Percentiles rank a stretch among this genome's conserved stretches.
phyloP scores from a whole-genome alignment of 1,139 yeast species.

The Dujonia santamariae region DNA sequence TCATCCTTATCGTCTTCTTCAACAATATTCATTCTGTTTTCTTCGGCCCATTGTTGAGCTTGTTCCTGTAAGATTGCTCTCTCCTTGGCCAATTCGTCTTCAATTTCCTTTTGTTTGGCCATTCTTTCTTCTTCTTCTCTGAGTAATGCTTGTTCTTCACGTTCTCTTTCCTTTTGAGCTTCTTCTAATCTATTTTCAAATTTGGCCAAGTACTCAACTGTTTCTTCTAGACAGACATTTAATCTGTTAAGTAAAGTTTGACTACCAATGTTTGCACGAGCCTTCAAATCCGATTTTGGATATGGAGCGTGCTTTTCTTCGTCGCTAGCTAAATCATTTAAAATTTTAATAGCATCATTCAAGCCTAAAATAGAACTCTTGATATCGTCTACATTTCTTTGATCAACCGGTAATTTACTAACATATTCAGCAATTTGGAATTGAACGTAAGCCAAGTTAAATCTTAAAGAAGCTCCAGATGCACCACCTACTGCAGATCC shows the following conservation, averaged over 20 bases:
- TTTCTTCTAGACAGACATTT: conserved; percentile 68
- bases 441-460: conserved; percentile 81
- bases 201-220: conserved; percentile 60
- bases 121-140: conserved; percentile 39
- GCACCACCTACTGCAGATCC: conserved; percentile 26
- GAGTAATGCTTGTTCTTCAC: conserved; percentile 44
- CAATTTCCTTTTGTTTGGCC: conserved; percentile 41
- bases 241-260: conserved; percentile 72
- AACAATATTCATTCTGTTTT: conserved; percentile 34
- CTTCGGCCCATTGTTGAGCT: conserved; percentile 79
- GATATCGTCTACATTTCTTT: conserved; percentile 63
- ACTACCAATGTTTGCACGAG: conserved; percentile 82
- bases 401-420: conserved; percentile 57
- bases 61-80: conserved; percentile 73
- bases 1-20: conserved; percentile 36
- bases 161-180: conserved; percentile 66
- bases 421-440: conserved; percentile 85
- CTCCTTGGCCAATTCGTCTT: conserved; percentile 60
- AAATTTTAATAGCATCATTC: conserved; percentile 56
- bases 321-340: conserved; percentile 56
- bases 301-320: conserved; percentile 65
- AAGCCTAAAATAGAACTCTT: conserved; percentile 56
- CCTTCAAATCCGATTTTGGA: conserved; percentile 73
- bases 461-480: conserved; percentile 45
- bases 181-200: conserved; percentile 63